These are phyloP conservation scores for Penicillium expansum DNA, from an alignment of 2,329 filamentous ascomycete species.

Conservation along the genomic window DNA sequence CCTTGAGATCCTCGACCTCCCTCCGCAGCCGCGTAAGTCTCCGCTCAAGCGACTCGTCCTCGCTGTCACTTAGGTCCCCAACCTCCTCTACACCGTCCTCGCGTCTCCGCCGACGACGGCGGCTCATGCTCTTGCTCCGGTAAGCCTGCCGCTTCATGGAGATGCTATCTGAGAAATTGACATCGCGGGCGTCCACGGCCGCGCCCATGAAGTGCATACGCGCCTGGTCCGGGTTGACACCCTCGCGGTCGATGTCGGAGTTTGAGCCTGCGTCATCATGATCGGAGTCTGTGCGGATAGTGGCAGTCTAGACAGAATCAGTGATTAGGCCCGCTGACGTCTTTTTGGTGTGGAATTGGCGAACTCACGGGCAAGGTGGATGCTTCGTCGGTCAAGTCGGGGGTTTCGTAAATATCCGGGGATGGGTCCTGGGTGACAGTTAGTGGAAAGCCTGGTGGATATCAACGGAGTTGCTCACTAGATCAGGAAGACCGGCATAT, in stretches of 20 bases:
- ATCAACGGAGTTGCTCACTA: constrained; percentile 53
- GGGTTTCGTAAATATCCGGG: constrained; percentile 95
- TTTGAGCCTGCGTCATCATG: constrained; percentile 55
- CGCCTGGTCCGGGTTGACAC: constrained; percentile 74
- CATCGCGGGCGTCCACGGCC: constrained; percentile 70
- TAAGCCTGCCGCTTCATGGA: constrained; percentile 81
- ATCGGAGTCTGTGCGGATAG: constrained; percentile 57
- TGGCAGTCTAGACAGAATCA: constrained; percentile 52
- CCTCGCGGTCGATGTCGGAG: constrained; percentile 70
- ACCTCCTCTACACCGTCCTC: constrained; percentile 56
- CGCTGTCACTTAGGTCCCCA: constrained; percentile 74
- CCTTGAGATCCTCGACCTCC: constrained; percentile 74
- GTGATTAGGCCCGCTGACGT: constrained; percentile 26
- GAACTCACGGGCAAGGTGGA: constrained; percentile 73
- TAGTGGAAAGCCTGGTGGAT: not conserved
- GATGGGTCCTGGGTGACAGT: constrained; percentile 67
- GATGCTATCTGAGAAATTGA: constrained; percentile 88
- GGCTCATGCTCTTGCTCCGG: constrained; percentile 59
- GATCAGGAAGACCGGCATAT: constrained; percentile 75
- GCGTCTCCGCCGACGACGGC: constrained; percentile 55
- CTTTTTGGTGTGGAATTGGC: not conserved
- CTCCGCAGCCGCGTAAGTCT: constrained; percentile 79
- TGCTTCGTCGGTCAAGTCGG: constrained; percentile 83
- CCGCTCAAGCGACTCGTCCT: constrained; percentile 71
- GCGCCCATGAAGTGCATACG: constrained; percentile 74